These are phyloP conservation scores for Lachnellula occidentalis DNA, from an alignment of 2,329 filamentous ascomycete genomes.

Conservation along the genomic window DNA sequence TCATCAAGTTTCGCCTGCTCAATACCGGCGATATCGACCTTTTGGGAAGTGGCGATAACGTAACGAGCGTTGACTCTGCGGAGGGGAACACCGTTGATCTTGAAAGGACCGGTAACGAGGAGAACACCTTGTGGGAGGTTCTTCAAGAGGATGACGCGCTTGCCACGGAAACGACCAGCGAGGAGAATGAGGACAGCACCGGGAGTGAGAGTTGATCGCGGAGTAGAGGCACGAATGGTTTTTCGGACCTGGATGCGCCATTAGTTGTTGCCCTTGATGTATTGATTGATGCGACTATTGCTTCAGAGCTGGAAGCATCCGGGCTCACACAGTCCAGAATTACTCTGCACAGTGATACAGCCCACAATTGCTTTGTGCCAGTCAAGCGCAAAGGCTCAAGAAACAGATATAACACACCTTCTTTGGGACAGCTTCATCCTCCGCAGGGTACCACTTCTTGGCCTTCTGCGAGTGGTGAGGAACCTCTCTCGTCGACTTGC, in stretches of 20 bases:
- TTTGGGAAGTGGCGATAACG: slow-evolving; percentile 85
- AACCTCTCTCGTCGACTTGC: slow-evolving; percentile 90
- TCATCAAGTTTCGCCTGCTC: slow-evolving; percentile 87
- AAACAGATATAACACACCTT: slow-evolving; percentile 63
- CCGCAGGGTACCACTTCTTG: slow-evolving; percentile 97
- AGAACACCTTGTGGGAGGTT: slow-evolving; percentile 95
- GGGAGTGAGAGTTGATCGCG: slow-evolving; percentile 84
- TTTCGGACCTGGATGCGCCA: slow-evolving; percentile 75
- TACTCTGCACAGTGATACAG: background rate
- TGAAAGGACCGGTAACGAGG: slow-evolving; percentile 99
- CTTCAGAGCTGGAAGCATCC: background rate
- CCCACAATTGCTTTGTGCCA: slow-evolving; percentile 9
- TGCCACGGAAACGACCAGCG: slow-evolving; percentile 98
- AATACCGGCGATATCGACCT: slow-evolving; percentile 77
- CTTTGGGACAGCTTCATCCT: slow-evolving; percentile 83
- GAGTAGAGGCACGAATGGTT: slow-evolving; percentile 78
- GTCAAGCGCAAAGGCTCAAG: slow-evolving; percentile 3
- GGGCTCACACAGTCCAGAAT: background rate
- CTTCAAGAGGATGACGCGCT: slow-evolving; percentile 99
- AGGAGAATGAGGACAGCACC: slow-evolving; percentile 98
- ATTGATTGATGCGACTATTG: background rate
- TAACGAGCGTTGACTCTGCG: slow-evolving; percentile 90
- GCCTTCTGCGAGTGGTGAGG: slow-evolving; percentile 86
- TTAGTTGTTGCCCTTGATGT: slow-evolving; percentile 18
- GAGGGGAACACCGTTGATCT: slow-evolving; percentile 98